Evolutionary conservation across 768 basidiomycete species (phyloP).

Genomic region (Boletus eberwhitei): DNA sequence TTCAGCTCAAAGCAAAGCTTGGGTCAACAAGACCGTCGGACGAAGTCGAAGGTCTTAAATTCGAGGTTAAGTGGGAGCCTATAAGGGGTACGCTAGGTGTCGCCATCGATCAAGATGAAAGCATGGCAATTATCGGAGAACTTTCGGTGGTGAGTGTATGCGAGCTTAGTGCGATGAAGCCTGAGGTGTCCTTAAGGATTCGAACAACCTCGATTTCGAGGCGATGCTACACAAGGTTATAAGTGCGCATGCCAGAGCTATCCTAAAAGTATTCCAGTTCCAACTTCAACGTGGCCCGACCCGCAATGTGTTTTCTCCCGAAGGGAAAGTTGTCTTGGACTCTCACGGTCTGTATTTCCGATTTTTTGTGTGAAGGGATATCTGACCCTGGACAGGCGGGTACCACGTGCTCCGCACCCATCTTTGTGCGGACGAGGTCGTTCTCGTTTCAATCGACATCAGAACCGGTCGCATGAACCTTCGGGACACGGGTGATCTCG

Average conservation of each 20-base stretch:
- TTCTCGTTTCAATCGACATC: conserved; percentile 73
- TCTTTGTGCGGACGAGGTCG: conserved; percentile 73
- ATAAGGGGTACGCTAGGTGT: conserved; percentile 64
- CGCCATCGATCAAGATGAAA: conserved; percentile 47
- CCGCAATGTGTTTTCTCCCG: conserved; percentile 56
- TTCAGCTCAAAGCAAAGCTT: conserved; percentile 65
- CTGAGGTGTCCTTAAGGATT: conserved; percentile 40
- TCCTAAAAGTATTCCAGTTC: conserved; percentile 54
- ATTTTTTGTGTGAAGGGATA: background rate
- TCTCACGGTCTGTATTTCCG: conserved; percentile 46
- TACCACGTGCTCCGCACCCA: conserved; percentile 60
- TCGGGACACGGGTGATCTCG: conserved; percentile 77
- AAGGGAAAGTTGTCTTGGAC: conserved; percentile 55
- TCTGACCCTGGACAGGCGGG: conserved; percentile 40
- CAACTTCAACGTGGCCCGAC: conserved; percentile 51
- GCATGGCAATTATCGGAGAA: conserved; percentile 38
- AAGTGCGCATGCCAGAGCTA: conserved; percentile 58
- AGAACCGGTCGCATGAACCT: conserved; percentile 77
- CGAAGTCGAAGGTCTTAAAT: conserved; percentile 64
- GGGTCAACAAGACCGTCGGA: conserved; percentile 59
- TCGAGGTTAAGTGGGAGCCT: conserved; percentile 79
- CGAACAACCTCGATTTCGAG: conserved; percentile 73
- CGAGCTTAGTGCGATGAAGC: background rate
- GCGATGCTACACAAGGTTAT: conserved; percentile 61
- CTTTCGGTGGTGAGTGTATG: conserved; percentile 54